Evolutionary conservation across 768 basidiomycete species (phyloP), one percentile per base, ranked within the genome.

Genomic region (Postia placenta): DNA sequence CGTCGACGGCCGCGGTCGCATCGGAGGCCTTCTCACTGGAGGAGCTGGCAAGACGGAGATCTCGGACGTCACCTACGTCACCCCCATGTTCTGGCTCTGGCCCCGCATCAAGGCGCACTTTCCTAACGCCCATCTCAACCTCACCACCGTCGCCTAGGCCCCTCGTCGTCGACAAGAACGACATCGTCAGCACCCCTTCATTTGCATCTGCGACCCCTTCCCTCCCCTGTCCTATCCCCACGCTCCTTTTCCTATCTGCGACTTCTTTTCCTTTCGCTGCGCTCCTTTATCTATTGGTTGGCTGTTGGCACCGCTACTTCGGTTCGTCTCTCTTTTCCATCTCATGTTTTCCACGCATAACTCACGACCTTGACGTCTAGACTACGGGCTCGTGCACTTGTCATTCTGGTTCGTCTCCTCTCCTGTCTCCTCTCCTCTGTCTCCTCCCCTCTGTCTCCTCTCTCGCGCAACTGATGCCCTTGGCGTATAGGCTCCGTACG

Each of bases 11-110:
- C 27, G 24, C 23, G 66, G 66, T 11, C 60, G 60, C 25, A 56
- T 65, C 38, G 55, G 55, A 19, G 67, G 60, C 11, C 33, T 67
- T 30, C 58, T 68, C 50, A 63, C 52, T 37, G 43, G 43, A 9
- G 46, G 46, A 6, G 35, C 39, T 42, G 65, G 64, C 38, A 40
- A 30, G 22, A 56, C 46, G 12, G 50, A 56, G 23, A 12, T 23
- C 12, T 22, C 39, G 35, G 48, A 49, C 33, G 23, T 42, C 27
- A 61, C 66, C 12, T 67, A 67, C 44, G 49, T 51, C 35, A 64
- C 66, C 23, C 63, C 67, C 7, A 58, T 50, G 46, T 61, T 11
- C 14, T 51, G 27, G 30, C 52, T 48, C 48, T 40, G 30, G 35
- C 19, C 14, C 28, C 43, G 9, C 27, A 54, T 57, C 48, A 33